Conservation (phyloP, 306 rosid species). For the Vicia faba region DNA sequence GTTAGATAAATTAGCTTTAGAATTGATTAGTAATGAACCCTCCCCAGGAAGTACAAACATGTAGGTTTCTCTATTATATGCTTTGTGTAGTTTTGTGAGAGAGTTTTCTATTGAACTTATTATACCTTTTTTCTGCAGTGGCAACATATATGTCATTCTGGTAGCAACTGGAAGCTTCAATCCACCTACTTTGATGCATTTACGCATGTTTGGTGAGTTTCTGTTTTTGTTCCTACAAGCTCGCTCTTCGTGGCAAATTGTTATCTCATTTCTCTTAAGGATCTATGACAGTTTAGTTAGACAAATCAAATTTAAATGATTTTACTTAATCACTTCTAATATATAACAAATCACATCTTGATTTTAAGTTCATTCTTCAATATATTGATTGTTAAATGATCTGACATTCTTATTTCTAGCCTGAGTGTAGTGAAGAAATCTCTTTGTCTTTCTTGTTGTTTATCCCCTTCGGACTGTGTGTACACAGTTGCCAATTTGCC, state of each 20-base stretch:
- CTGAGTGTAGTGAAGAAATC: neutral
- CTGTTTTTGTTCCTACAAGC: neutral
- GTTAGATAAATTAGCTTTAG: slow-evolving; percentile 52
- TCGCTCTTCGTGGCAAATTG: neutral
- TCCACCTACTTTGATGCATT: slow-evolving; percentile 95
- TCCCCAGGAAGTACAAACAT: slow-evolving; percentile 30
- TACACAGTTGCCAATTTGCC: too few relatives aligned
- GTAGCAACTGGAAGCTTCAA: slow-evolving; percentile 90
- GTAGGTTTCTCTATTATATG: slow-evolving; percentile 41
- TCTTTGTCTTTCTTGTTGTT: too few relatives aligned
- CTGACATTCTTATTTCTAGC: neutral
- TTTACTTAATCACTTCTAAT: neutral
- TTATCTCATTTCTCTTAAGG: slow-evolving; percentile 2
- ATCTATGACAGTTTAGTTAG: neutral
- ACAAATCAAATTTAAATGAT: neutral
- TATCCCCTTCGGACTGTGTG: too few relatives aligned
- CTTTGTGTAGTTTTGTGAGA: neutral
- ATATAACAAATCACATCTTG: neutral
- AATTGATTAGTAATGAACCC: slow-evolving; percentile 41
- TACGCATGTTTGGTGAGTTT: slow-evolving; percentile 82
- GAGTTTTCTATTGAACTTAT: slow-evolving; percentile 7
- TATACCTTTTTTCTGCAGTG: slow-evolving; percentile 40
- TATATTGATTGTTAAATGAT: neutral
- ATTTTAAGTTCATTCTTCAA: neutral
- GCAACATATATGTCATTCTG: slow-evolving; percentile 62